Evolutionary conservation across 257 asterid species (phyloP), one percentile per base, ranked within the genome.

Genomic region (Capsicum rhomboideum): DNA sequence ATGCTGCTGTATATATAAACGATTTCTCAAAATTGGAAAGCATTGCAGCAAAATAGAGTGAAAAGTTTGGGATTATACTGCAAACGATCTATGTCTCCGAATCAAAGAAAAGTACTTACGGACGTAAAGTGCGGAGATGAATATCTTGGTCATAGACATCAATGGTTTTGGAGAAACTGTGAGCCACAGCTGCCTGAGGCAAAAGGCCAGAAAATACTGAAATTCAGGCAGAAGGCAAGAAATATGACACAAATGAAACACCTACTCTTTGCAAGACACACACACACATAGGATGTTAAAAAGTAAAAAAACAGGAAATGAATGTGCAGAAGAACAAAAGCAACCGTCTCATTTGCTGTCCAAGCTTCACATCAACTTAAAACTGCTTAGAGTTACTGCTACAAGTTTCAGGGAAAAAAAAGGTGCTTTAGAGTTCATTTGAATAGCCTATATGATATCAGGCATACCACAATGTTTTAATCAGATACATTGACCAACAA

Each of bases 121-220:
- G 87, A 85, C 84, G 94, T 86, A 96, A 86, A 66, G 97, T 89
- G 82, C 96, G 95, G 64, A 96, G 94, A 89, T 92, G 97, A 92
- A 96, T 94, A 88, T 96, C 99, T 88, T 92, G 99, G 90, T 96
- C 98, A 56, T 92, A 96, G 52, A 96, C 61, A 90, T 96, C 98
- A 56, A 96, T 88, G 86, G 92, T 93, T 90, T 90, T 96, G 86
- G 94, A 87, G 80, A 94, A 92, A 90, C 97, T 89, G 86, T 88
- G 98, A 58, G 98, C 98, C 17, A 95, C 98, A 82, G 97, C 97
- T 81, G 90, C 94, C 99, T 96, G 93, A 78, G 89, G 86, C 50
- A 82, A 78, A 82, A 79, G 21, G 69, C 53, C 68, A n/a, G 80
- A 46, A 71, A 26, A 72, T 50, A 54, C 59, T 87, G 82, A 40